Conservation (phyloP, 1,284 basidiomycete species). For the Ceratobasidium sp. region DNA sequence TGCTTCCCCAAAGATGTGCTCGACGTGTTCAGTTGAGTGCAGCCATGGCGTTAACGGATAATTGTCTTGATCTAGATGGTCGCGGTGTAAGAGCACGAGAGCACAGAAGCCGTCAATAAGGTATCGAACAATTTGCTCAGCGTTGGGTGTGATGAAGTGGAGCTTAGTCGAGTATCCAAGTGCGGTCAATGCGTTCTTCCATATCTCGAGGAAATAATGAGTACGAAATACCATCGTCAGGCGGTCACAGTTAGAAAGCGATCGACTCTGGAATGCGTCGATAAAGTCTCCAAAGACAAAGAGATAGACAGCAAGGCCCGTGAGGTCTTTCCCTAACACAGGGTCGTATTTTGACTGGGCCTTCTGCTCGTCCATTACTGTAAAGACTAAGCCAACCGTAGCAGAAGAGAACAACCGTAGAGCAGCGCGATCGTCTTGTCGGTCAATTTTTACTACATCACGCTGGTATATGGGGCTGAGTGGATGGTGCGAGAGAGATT, state of each 20-base stretch:
- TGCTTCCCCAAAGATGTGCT: conserved; percentile 58
- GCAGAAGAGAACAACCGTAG: conserved; percentile 56
- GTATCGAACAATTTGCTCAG: conserved; percentile 54
- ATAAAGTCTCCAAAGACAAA: conserved; percentile 59
- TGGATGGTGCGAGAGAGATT: conserved; percentile 47
- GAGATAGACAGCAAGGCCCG: conserved; percentile 55
- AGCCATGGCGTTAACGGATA: conserved; percentile 60
- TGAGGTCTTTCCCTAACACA: not conserved
- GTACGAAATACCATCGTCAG: conserved; percentile 57
- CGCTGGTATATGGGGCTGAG: conserved; percentile 55
- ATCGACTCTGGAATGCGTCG: conserved; percentile 59
- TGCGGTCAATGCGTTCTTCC: conserved; percentile 54
- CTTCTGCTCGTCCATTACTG: not conserved
- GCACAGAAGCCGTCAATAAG: conserved; percentile 56
- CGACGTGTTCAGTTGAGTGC: conserved; percentile 57
- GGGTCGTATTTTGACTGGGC: not conserved
- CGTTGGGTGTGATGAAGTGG: conserved; percentile 58
- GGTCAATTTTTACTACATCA: conserved; percentile 59
- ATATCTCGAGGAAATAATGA: conserved; percentile 57
- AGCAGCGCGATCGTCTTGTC: conserved; percentile 63
- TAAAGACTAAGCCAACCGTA: conserved; percentile 51
- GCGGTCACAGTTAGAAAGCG: conserved; percentile 55
- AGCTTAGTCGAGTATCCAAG: conserved; percentile 51
- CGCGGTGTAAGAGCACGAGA: conserved; percentile 57
- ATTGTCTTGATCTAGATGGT: conserved; percentile 51